Evolutionary conservation across 1,284 basidiomycete genomes (phyloP), one percentile per base, ranked within the genome.

Genomic region (Rugosomyces carneus): DNA sequence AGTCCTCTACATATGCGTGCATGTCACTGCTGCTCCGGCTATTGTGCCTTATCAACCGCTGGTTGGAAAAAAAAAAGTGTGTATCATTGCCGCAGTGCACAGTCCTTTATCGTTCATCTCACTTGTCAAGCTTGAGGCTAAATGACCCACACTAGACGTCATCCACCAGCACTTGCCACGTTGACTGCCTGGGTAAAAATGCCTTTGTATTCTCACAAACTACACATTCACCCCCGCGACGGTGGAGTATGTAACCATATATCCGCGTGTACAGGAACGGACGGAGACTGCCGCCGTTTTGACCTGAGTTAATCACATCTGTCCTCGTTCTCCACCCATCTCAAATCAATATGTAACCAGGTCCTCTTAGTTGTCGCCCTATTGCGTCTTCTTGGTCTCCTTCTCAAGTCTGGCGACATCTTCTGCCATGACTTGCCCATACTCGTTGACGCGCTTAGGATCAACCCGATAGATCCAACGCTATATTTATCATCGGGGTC

Each of bases 391-490:
- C 71, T 75, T 78, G 43, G 66, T 66, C 61, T 75, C 71, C 72
- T 75, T 75, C 29, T 71, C 68, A 49, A 60, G 65, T 40, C 61
- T 68, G 55, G 73, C 71, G 44, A 65, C 72, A 58, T 78, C 80
- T 44, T 67, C 65, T 31, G 58, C 68, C 67, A 84, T 67, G 56
- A 92, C 84, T 69, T 94, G 89, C 47, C 94, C 93, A 61, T 92
- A 97, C 71, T 98, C 95, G 66, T 99, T 99, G 54, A 91, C 78
- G 54, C 95, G 85, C 56, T 87, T 89, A 56, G 85, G 88, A 70
- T 99, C 95, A 59, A 96, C 76, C 42, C 91, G 84, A 71, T 98
- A 99, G 64, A 95, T 94, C 88, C 89, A 97, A 48, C 91, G 82
- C 84, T 95, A 48, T 23, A 29, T 29, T 10, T 29, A 50, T 50